Base-by-base conservation (phyloP, 257 asterid species). In the Ocimum tenuiflorum region DNA sequence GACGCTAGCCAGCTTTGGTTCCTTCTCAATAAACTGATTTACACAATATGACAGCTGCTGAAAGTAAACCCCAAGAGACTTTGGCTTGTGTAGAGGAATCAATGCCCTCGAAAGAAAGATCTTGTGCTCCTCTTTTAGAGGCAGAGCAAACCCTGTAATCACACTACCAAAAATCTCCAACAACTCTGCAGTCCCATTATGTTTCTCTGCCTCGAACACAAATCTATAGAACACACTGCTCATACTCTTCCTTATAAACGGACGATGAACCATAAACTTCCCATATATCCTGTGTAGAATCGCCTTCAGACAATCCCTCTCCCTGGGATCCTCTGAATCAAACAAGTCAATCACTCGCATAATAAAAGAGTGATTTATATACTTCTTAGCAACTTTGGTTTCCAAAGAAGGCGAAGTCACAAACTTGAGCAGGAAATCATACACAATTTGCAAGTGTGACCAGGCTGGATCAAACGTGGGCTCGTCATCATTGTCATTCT, bases 81-180 rank as follows among this genome's bases (percentile, higher is more conserved):
- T 89, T 4, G 96, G 89, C 82, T 91, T 89, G 79, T 91, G 98
- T 55, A 91, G 70, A 3, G 98, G 97, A 69, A 91, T 75, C 73
- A 91, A 66, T 15, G 77, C 91, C 85, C 85, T 89, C 65, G 80
- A 79, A 43, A 91, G 80, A 82, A 91, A 83, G 54, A 89, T 81
- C 86, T 91, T 91, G 65, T 89, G 96, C 82, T 89, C 98, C 82
- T 87, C 95, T 72, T 91, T 88, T 70, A 88, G 77, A 14, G 96
- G 98, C 80, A 87, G 47, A 23, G 98, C 89, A 56, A 91, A 91
- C 14, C 98, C 98, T 10, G 97, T 83, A 50, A 91, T 86, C 61
- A 91, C 96, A 75, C 98, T 91, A 60, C 97, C 97, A 3, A 89
- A 87, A 54, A 91, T 84, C 77, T 91, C 98, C 82, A 91, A 82